Evolutionary conservation across 495 filamentous ascomycete species (phyloP).

Genomic region (Penicillium chermesinum): DNA sequence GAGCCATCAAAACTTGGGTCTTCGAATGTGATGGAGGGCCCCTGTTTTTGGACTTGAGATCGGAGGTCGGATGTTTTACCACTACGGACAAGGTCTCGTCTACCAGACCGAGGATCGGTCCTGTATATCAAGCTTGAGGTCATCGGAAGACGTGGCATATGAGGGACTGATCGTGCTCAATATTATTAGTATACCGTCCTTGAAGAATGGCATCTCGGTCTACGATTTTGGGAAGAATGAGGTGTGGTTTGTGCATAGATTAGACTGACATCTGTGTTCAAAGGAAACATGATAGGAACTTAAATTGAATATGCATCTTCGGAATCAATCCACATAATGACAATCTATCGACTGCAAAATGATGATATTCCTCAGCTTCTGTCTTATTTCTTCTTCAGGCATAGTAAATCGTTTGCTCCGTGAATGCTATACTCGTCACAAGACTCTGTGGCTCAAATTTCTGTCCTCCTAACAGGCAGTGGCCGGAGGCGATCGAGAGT

Average conservation of each 20-base stretch:
- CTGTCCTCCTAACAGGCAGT: neutral
- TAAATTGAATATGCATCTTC: too few species aligned
- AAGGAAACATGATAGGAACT: too few species aligned
- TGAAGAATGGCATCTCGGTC: constrained; percentile 70
- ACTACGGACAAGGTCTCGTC: constrained; percentile 50
- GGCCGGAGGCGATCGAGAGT: neutral
- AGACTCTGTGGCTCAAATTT: neutral
- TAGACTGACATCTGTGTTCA: neutral
- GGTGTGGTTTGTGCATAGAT: constrained; percentile 42
- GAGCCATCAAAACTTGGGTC: constrained; percentile 43
- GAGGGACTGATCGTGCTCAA: constrained; percentile 37
- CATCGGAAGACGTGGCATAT: constrained; percentile 16
- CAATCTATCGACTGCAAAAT: too few species aligned
- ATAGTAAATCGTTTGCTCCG: constrained; percentile 9
- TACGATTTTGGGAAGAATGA: constrained; percentile 55
- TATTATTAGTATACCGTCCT: constrained; percentile 64
- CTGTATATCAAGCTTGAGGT: constrained; percentile 33
- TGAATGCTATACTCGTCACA: constrained; percentile 2
- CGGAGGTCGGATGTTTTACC: constrained; percentile 41
- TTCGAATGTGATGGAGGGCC: constrained; percentile 58
- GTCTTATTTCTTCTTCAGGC: too few species aligned
- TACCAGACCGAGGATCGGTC: constrained; percentile 28
- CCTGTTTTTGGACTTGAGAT: constrained; percentile 51
- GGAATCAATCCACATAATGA: too few species aligned
- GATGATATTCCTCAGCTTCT: too few species aligned